Base-by-base conservation (phyloP, 177 flowering plant species). In the Telopea speciosissima region DNA sequence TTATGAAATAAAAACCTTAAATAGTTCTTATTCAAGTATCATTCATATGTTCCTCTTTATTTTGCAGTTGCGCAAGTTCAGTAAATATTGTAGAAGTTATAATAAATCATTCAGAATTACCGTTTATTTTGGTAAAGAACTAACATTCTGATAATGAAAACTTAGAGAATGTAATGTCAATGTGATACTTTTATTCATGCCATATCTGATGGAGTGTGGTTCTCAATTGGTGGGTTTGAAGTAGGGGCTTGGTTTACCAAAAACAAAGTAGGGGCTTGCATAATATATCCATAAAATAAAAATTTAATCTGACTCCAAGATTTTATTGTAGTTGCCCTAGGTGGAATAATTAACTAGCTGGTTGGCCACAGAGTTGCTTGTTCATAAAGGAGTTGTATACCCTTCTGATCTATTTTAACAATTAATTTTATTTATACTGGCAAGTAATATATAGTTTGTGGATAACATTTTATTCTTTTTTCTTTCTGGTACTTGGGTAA, bases 11-110 rank as follows among this genome's bases (percentile, higher is more conserved):
- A 36, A 3, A 7, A 13, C 10, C 33, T 24, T 16, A 11, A 11
- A 11, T 6, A 19, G 11, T 23, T n/a, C 28, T 28, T 19, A 2
- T 72, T 65, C 70, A 6, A 54, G 22, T 45, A 24, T 28, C 21
- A 14, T 74, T 62, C 63, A 44, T 31, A 58, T 14, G 5, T 24
- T 12, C 10, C 17, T 44, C 28, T 66, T 45, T 63, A 24, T 63
- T 45, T 70, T 87, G 78, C 86, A 95, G 99, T 97, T 95, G 25
- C 88, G 89, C 72, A 88, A 88, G 76, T 92, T 84, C 83, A 93
- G 98, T 77, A 93, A 95, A 75, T 98, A 95, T 72, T 95, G 99
- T 73, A 81, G 99, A 86, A 87, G 98, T 76, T 95, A 98, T 81
- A 96, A 95, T 77, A 95, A 95, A 26, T 24, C n/a, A 44, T 26